Conservation (phyloP, 2,329 filamentous ascomycete genomes). For the Ophiostoma pallidulum region DNA sequence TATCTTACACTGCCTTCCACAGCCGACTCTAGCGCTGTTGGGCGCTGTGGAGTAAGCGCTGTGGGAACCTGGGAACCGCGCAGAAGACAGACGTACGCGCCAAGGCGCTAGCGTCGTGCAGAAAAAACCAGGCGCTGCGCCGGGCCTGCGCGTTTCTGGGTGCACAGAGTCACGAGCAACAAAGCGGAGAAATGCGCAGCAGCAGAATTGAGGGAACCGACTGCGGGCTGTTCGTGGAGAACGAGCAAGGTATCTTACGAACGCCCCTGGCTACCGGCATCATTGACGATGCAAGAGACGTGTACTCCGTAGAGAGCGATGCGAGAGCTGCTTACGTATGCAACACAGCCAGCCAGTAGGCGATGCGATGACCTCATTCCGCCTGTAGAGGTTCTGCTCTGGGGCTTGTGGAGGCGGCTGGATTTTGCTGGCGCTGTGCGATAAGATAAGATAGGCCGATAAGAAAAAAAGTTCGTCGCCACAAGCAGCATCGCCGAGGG, state of each 20-base stretch:
- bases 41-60: no score
- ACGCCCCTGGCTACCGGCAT: no score
- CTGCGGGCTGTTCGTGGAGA: slow-evolving; percentile 1
- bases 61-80: no score
- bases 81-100: background rate
- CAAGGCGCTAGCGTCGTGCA: slow-evolving; percentile 4
- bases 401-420: background rate
- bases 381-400: background rate
- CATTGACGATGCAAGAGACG: no score
- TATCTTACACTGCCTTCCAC: no score
- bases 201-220: background rate
- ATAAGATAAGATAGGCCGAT: slow-evolving; percentile 13
- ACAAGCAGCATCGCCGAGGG: background rate
- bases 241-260: no score
- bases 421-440: background rate
- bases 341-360: no score
- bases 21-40: no score
- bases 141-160: background rate
- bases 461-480: slow-evolving; percentile 11
- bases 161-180: background rate
- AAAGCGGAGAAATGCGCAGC: background rate
- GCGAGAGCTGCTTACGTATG: no score
- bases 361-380: background rate
- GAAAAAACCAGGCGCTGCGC: slow-evolving; percentile 1
- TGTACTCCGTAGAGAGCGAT: no score